phyloP scores from a whole-genome alignment of 1,139 yeast species.

The Yamadazyma triangularis region DNA sequence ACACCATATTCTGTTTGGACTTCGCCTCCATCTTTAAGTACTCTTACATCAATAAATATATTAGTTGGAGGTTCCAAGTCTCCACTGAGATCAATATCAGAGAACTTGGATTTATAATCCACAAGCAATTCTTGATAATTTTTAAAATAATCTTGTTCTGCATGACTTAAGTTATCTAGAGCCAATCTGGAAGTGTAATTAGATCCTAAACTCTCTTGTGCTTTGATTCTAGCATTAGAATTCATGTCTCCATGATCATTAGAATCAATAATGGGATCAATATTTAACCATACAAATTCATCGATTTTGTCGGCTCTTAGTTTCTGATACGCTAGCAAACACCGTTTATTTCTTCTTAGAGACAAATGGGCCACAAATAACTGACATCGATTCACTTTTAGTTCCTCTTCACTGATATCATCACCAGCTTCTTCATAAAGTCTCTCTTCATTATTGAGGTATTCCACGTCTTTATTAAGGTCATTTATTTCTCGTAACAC shows the following conservation, averaged over 20 bases:
- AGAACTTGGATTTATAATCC: slow-evolving; percentile 71
- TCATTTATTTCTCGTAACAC: slow-evolving; percentile 58
- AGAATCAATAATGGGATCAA: slow-evolving; percentile 30
- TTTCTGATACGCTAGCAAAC: slow-evolving; percentile 77
- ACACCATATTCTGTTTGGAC: slow-evolving; percentile 97
- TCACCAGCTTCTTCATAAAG: slow-evolving; percentile 16
- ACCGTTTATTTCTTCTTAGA: slow-evolving; percentile 83
- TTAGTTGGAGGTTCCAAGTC: slow-evolving; percentile 86
- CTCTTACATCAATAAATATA: slow-evolving; percentile 90
- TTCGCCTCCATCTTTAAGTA: slow-evolving; percentile 91
- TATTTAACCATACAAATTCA: slow-evolving; percentile 64
- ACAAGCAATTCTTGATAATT: slow-evolving; percentile 68
- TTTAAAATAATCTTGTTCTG: slow-evolving; percentile 76
- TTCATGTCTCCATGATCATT: slow-evolving; percentile 5
- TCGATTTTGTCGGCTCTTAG: slow-evolving; percentile 66
- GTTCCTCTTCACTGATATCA: slow-evolving; percentile 25
- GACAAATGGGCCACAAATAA: slow-evolving; percentile 77
- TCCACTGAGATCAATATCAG: slow-evolving; percentile 87
- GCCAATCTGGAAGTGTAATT: slow-evolving; percentile 28
- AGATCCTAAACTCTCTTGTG: slow-evolving; percentile 7
- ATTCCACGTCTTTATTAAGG: slow-evolving; percentile 49
- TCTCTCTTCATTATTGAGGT: slow-evolving; percentile 21
- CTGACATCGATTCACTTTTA: slow-evolving; percentile 61
- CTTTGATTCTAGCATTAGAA: neutral
- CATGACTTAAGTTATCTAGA: slow-evolving; percentile 59